Base-by-base conservation (phyloP, 148 eudicot genomes). In the Heliamphora exappendiculata region DNA sequence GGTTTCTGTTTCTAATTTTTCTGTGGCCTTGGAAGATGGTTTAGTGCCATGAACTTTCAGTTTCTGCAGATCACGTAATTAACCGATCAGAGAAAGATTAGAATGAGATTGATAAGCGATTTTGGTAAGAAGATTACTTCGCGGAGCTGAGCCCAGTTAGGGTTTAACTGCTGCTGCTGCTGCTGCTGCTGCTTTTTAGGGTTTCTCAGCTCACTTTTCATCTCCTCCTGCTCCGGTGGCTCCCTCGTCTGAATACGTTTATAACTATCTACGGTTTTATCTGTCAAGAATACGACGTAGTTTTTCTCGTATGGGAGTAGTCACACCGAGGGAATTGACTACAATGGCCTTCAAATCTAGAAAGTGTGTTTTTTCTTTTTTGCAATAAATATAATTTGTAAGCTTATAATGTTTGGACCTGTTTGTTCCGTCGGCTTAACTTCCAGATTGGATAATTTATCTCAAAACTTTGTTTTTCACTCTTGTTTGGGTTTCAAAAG, bases 91-190 rank as follows among this genome's bases (percentile, higher is more conserved):
- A 14, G 26, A 60, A 66, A 16, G 47, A 62, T 64, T 37, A 50
- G 5, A 64, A 28, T 62, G 51, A 47, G 45, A 47, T 17, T 41
- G 28, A 73, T 20, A 39, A 54, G 64, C 34, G 24, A 12, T 51
- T 29, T 12, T 8, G 70, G 75, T 26, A 51, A 9, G 12, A 44
- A 41, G 33, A 47, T 12, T 83, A 88, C 91, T 64, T 89, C 65
- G 26, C 84, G 83, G 75, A 91, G 93, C 75, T 82, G 89, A 57
- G 85, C 86, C 97, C 97, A 91, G 79, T 91, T 91, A 44, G 97
- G 93, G 77, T 91, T 91, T 9, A 89, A 62, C 66, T 65, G 81
- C n/a, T 31, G 45, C 14, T 45, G 42, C 19, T 60, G 42, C 42
- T 39, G 60, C 64, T 70, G 81, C 34, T 53, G 50, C 20, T 57